A percentile compares a stretch with the other conserved stretches of the same genome.
phyloP scores from a whole-genome alignment of 345 rosid genomes.

The Lumnitzera racemosa region DNA sequence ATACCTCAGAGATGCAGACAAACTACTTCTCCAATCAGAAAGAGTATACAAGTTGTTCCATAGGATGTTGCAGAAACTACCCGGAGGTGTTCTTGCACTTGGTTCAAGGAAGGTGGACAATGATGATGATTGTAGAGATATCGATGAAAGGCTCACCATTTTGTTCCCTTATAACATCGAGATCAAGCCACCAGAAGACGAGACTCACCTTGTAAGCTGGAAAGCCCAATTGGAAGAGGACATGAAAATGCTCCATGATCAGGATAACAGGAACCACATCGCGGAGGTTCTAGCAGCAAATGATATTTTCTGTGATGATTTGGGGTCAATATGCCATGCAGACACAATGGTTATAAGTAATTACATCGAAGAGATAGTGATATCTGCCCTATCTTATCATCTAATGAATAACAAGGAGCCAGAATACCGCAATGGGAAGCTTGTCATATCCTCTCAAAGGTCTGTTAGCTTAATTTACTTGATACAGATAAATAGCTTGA shows the following conservation, averaged over 20 bases:
- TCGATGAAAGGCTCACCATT: slow-evolving; percentile 37
- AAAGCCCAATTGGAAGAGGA: slow-evolving; percentile 77
- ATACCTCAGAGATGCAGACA: slow-evolving; percentile 78
- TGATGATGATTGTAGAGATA: slow-evolving; percentile 52
- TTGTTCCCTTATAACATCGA: slow-evolving; percentile 76
- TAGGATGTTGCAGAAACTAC: slow-evolving; percentile 57
- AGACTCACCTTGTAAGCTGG: slow-evolving; percentile 67
- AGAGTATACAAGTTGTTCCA: slow-evolving; percentile 58
- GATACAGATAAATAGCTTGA: not conserved
- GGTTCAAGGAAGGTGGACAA: slow-evolving; percentile 69
- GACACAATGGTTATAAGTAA: slow-evolving; percentile 67
- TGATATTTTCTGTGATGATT: slow-evolving; percentile 84
- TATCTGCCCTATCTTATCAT: slow-evolving; percentile 81
- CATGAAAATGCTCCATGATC: slow-evolving; percentile 68
- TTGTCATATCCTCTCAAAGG: slow-evolving; percentile 88
- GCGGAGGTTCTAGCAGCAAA: slow-evolving; percentile 90
- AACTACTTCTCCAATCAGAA: slow-evolving; percentile 68
- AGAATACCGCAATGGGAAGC: slow-evolving; percentile 92
- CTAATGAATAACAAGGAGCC: slow-evolving; percentile 67
- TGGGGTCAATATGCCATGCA: slow-evolving; percentile 66
- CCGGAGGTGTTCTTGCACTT: slow-evolving; percentile 70
- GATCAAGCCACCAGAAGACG: slow-evolving; percentile 78
- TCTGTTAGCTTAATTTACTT: slow-evolving; percentile 10
- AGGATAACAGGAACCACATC: slow-evolving; percentile 88
- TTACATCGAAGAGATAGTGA: slow-evolving; percentile 77